Percentiles rank a stretch among this genome's conserved stretches.
These are phyloP conservation scores for Ashbya aceris DNA, from an alignment of 1,139 yeast genomes.

Conservation along the genomic window DNA sequence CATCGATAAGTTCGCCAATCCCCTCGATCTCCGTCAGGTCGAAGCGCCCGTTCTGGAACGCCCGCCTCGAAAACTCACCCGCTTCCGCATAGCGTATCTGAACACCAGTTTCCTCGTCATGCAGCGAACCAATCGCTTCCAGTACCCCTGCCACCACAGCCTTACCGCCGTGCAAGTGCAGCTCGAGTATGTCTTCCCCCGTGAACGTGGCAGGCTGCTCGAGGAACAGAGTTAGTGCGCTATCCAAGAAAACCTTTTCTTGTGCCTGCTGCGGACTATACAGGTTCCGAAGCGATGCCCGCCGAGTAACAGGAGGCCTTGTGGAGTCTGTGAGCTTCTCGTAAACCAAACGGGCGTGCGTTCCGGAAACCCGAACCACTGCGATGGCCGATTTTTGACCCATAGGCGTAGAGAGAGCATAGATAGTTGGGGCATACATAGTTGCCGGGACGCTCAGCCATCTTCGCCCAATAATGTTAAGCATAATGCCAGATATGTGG, in stretches of 20 bases:
- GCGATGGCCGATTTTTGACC: constrained; percentile 75
- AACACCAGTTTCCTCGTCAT: constrained; percentile 30
- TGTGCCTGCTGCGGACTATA: constrained; percentile 33
- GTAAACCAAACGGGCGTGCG: constrained; percentile 39
- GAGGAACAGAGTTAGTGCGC: constrained; percentile 64
- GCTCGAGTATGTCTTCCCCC: constrained; percentile 82
- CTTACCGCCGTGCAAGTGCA: constrained; percentile 88
- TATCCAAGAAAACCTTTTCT: constrained; percentile 47
- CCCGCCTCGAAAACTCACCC: constrained; percentile 86
- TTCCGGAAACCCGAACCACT: constrained; percentile 75
- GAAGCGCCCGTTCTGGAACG: constrained; percentile 60
- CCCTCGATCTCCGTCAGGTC: constrained; percentile 86
- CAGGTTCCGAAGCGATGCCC: constrained; percentile 48
- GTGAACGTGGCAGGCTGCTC: constrained; percentile 77
- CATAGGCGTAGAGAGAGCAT: constrained; percentile 79
- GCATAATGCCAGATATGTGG: no score
- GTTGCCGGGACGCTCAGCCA: constrained; percentile 9
- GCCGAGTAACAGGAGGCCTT: constrained; percentile 39
- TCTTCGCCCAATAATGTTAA: neutral
- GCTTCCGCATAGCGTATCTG: constrained; percentile 75
- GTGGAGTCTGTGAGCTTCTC: constrained; percentile 36
- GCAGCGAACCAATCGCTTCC: constrained; percentile 48
- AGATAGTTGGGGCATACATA: constrained; percentile 51
- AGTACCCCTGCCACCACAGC: constrained; percentile 72
- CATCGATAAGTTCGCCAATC: constrained; percentile 77